Base-by-base conservation (phyloP, 192 early-diverging fungal genomes). In the Linnemannia schmuckeri region DNA sequence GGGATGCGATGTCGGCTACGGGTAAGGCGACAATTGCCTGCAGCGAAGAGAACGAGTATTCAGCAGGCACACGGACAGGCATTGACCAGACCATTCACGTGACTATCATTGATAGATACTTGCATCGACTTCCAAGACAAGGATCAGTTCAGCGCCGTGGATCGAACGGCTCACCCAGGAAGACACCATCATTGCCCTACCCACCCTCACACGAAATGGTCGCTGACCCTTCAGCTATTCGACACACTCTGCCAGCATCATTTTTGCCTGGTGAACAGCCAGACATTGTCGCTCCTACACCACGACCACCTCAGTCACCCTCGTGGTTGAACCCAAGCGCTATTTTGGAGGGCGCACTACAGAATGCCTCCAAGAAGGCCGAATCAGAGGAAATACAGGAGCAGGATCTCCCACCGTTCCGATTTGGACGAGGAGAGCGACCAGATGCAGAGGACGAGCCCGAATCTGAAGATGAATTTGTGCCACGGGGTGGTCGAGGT, bases 1-100 rank as follows among this genome's bases (percentile, higher is more conserved):
- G 20, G 95, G 95, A 35, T 96, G 95, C 77, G 94, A 94, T 77
- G 91, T 95, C 33, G 94, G 93, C 8, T 95, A 94, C 83, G 94
- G 94, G 76, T 90, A 92, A 72, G 55, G 22, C n/a, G 30, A 33
- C 70, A 33, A 40, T 3, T 18, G 30, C 12, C 13, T 38, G 20
- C 68, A 66, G 49, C 40, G 18, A 47, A 66, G 22, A 17, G 42
- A 9, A n/a, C 22, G 9, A 68, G 63, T n/a, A 47, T 69, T 33
- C 38, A 22, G 18, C 15, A 12, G 5, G 24, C 17, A 35, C 46
- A 20, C 7, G 46, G 72, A 33, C 17, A 30, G 2, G 38, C 27
- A 42, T 75, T 24, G 22, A 41, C 72, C n/a, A 42, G 42, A 6
- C 27, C 17, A 38, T 37, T 75, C 42, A 30, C 66, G 30, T 35